phyloP scores from a whole-genome alignment of 805 yeast genomes.

The Wickerhamiella bombiphila region DNA sequence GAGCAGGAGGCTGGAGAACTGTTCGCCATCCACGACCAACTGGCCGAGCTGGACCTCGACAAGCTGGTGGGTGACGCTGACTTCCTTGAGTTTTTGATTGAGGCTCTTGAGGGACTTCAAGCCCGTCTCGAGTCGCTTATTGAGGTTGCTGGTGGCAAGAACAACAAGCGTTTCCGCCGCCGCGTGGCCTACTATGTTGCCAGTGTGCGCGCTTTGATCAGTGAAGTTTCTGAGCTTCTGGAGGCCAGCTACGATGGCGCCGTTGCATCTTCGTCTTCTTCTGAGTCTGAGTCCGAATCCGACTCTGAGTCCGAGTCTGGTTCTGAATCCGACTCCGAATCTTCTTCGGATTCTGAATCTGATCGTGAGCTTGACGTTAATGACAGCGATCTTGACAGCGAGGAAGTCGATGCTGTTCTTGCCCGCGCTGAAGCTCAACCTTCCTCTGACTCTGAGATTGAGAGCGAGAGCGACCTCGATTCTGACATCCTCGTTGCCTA shows the following conservation, averaged over 20 bases:
- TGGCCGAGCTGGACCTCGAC: constrained; percentile 18
- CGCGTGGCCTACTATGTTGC: constrained; percentile 20
- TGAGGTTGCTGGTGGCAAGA: constrained; percentile 15
- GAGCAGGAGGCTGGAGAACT: constrained; percentile 19
- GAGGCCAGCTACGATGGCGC: constrained; percentile 14
- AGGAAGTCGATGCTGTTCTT: constrained; percentile 14
- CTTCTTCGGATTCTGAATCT: constrained; percentile 2
- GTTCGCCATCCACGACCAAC: constrained; percentile 17
- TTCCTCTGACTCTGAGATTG: constrained; percentile 6
- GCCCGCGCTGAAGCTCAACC: constrained; percentile 13
- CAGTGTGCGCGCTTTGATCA: constrained; percentile 14
- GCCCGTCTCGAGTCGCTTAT: constrained; percentile 17
- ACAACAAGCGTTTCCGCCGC: constrained; percentile 18
- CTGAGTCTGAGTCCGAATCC: constrained; percentile 2
- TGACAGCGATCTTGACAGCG: constrained; percentile 16
- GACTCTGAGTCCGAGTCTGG: constrained; percentile 4
- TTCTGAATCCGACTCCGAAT: constrained; percentile 5
- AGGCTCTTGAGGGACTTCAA: constrained; percentile 17
- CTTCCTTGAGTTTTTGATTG: constrained; percentile 14
- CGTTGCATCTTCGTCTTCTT: constrained; percentile 6
- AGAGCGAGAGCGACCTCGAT: constrained; percentile 6
- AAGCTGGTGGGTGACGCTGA: constrained; percentile 17
- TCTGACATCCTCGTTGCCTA: background rate
- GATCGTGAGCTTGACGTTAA: constrained; percentile 12
- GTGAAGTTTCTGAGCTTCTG: constrained; percentile 16